These are phyloP conservation scores for Pseudocercospora cruenta DNA, from an alignment of 2,329 filamentous ascomycete species.

Conservation along the genomic window DNA sequence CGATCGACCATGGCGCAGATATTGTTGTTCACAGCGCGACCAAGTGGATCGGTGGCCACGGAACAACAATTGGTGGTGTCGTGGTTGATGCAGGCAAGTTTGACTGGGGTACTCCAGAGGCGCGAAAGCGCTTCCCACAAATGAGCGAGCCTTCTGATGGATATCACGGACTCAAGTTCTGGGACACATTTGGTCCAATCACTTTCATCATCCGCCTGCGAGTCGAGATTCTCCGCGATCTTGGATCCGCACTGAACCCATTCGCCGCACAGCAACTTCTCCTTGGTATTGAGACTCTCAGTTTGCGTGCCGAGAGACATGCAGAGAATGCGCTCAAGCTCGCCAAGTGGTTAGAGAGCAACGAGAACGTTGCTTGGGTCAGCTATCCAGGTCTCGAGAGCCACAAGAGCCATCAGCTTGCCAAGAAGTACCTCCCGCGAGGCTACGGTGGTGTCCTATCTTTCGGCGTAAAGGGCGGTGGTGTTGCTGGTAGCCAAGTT, in stretches of 20 bases:
- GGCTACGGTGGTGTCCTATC: slow-evolving; percentile 90
- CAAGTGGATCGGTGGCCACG: slow-evolving; percentile 97
- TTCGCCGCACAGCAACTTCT: slow-evolving; percentile 92
- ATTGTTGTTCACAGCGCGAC: slow-evolving; percentile 94
- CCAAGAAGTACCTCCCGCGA: slow-evolving; percentile 82
- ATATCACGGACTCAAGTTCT: slow-evolving; percentile 93
- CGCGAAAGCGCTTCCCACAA: slow-evolving; percentile 75
- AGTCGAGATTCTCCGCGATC: slow-evolving; percentile 86
- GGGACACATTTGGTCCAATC: slow-evolving; percentile 83
- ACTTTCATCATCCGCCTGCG: slow-evolving; percentile 83
- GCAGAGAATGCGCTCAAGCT: slow-evolving; percentile 80
- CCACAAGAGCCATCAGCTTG: slow-evolving; percentile 77
- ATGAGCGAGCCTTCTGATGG: slow-evolving; percentile 86
- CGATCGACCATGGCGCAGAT: slow-evolving; percentile 88
- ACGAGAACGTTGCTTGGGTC: slow-evolving; percentile 86
- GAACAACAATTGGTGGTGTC: slow-evolving; percentile 82
- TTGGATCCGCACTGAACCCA: slow-evolving; percentile 81
- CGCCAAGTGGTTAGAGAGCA: slow-evolving; percentile 80
- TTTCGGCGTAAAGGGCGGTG: slow-evolving; percentile 90
- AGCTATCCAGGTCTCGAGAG: slow-evolving; percentile 86
- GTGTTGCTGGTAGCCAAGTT: slow-evolving; percentile 78
- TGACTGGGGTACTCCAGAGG: slow-evolving; percentile 81
- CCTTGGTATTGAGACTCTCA: slow-evolving; percentile 86
- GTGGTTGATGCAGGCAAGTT: slow-evolving; percentile 90
- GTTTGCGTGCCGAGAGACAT: slow-evolving; percentile 82